Evolutionary conservation across 148 eudicot species (phyloP).

Genomic region (Vaccinium vitisidaea): DNA sequence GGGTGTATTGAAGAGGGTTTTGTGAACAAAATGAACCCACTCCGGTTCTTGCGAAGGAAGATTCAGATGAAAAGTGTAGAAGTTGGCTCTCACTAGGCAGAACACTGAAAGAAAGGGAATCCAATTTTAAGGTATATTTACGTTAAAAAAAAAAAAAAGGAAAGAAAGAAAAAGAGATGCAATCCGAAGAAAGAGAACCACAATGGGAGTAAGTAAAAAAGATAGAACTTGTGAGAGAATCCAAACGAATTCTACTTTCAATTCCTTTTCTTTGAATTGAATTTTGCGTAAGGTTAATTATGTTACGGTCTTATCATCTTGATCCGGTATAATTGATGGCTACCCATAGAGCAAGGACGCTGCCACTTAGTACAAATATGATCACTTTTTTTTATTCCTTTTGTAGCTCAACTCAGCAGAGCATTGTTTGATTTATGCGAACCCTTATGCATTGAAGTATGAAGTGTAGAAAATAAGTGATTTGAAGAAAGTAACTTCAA

Average conservation of each 20-base stretch:
- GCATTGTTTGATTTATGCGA: neutral
- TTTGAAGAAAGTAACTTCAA: neutral
- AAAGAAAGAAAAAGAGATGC: neutral
- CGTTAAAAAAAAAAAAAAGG: neutral
- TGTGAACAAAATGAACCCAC: neutral
- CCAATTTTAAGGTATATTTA: neutral
- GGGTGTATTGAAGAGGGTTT: neutral
- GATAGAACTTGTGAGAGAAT: neutral
- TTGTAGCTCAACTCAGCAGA: neutral
- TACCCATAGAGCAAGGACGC: too few species aligned
- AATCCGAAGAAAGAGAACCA: neutral
- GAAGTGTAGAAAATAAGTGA: neutral
- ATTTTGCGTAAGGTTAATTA: neutral
- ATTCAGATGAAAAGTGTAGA: neutral
- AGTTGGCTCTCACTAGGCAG: neutral
- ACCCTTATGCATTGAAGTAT: neutral
- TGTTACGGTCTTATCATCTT: neutral
- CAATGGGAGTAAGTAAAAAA: neutral
- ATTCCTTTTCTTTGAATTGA: neutral
- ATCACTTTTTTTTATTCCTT: neutral
- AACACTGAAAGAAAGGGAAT: neutral
- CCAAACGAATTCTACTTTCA: neutral
- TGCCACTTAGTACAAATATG: neutral
- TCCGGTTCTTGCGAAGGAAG: neutral
- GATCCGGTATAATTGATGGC: too few species aligned